Conservation (phyloP, 768 basidiomycete genomes). For the Macrolepiota fuliginosa region DNA sequence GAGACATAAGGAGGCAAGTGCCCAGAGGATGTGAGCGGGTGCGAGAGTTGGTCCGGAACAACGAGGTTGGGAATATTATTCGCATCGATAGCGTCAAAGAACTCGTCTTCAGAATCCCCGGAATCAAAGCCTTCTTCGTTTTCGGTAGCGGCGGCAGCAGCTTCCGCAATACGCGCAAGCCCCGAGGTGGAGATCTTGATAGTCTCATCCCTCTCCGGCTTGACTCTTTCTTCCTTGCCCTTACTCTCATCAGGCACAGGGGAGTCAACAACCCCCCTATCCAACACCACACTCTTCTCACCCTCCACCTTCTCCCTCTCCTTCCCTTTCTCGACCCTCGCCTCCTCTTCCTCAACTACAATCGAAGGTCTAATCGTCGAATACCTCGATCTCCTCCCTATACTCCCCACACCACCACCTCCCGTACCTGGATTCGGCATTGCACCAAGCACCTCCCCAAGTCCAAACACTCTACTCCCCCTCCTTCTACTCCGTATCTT, state of each 20-base stretch:
- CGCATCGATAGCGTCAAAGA: slow-evolving; percentile 94
- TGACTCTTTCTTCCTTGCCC: background rate
- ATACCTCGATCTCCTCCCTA: background rate
- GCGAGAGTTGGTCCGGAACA: slow-evolving; percentile 57
- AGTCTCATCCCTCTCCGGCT: slow-evolving; percentile 15
- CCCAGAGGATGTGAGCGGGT: slow-evolving; percentile 37
- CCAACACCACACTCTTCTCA: background rate
- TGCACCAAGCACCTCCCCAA: slow-evolving; percentile 15
- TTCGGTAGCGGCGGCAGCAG: slow-evolving; percentile 13
- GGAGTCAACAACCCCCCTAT: background rate
- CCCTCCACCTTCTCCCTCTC: background rate
- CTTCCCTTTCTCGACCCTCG: background rate
- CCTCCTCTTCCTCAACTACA: background rate
- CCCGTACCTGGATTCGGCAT: background rate
- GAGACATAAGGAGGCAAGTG: slow-evolving; percentile 16
- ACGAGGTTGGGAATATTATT: slow-evolving; percentile 75
- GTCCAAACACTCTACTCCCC: slow-evolving; percentile 56
- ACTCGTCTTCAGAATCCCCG: slow-evolving; percentile 85
- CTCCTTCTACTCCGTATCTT: slow-evolving; percentile 55
- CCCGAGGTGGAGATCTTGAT: background rate
- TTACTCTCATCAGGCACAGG: background rate
- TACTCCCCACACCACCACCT: slow-evolving; percentile 12
- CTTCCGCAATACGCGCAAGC: slow-evolving; percentile 12
- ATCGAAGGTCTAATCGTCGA: background rate
- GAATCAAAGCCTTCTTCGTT: slow-evolving; percentile 38